These are phyloP conservation scores for Ceratocystiopsis sp. DNA, from an alignment of 2,329 filamentous ascomycete species.

Conservation along the genomic window DNA sequence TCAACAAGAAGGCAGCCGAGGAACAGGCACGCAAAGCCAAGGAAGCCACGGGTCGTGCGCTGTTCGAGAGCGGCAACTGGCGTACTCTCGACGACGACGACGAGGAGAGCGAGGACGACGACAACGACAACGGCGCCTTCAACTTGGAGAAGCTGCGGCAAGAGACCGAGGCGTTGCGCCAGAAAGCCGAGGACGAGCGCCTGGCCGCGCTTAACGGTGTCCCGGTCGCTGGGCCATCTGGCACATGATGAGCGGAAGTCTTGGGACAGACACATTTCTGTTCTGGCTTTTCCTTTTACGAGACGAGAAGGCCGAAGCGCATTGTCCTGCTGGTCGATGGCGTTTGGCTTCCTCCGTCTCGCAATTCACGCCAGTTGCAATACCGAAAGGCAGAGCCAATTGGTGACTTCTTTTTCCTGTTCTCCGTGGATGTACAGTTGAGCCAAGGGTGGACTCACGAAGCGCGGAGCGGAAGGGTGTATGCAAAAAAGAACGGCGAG, in stretches of 20 bases:
- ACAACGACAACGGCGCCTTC: constrained; percentile 37
- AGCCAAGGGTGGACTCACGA: no score
- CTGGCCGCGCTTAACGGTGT: constrained; percentile 17
- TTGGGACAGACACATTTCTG: no score
- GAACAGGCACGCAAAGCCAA: constrained; percentile 79
- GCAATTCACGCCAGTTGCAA: background rate
- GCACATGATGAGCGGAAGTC: no score
- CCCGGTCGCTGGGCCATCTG: background rate
- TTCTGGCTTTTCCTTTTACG: no score
- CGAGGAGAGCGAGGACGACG: constrained; percentile 41
- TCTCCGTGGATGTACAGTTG: no score
- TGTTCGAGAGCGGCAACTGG: constrained; percentile 98
- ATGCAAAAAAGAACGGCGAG: no score
- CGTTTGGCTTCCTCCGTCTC: no score
- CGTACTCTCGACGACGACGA: constrained; percentile 44
- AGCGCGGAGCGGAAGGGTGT: no score
- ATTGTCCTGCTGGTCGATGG: no score
- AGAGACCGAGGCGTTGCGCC: constrained; percentile 65
- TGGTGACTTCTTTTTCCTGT: no score
- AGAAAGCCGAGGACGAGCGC: constrained; percentile 63
- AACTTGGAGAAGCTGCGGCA: constrained; percentile 67
- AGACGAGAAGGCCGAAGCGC: no score
- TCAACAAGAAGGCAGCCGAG: constrained; percentile 92
- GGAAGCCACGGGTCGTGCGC: constrained; percentile 82
- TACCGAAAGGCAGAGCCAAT: background rate